Percentiles rank a stretch among this genome's conserved stretches.
Conservation (phyloP, 2,329 filamentous ascomycete genomes). For the Exophiala dermatitidis region DNA sequence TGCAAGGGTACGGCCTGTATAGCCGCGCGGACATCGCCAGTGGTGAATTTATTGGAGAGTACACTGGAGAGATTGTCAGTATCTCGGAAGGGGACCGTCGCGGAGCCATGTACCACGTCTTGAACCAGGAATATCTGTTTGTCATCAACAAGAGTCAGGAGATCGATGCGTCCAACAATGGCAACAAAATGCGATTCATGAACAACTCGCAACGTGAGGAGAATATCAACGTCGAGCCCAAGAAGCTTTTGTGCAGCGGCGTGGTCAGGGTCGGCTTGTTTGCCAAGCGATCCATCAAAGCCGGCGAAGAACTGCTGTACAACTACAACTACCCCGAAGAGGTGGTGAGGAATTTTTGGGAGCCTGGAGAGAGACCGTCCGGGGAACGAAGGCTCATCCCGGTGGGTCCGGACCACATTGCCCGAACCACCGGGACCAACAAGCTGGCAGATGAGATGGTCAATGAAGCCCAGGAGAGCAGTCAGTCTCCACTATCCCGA, state of each 20-base stretch:
- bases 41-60: constrained; percentile 73
- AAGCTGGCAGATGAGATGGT: constrained; percentile 6
- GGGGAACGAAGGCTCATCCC: constrained; percentile 13
- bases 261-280: constrained; percentile 70
- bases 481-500: constrained; percentile 4
- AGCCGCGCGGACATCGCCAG: constrained; percentile 59
- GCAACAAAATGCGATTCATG: constrained; percentile 76
- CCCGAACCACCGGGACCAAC: constrained; percentile 9
- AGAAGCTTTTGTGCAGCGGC: constrained; percentile 65
- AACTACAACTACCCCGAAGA: constrained; percentile 58
- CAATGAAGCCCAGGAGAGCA: background rate
- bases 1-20: constrained; percentile 64
- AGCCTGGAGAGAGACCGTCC: constrained; percentile 21
- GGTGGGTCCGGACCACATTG: constrained; percentile 6
- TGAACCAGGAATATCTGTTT: constrained; percentile 45
- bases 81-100: constrained; percentile 62
- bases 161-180: constrained; percentile 67
- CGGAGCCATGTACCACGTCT: constrained; percentile 45
- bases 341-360: constrained; percentile 25
- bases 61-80: constrained; percentile 69
- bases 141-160: constrained; percentile 46
- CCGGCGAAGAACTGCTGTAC: constrained; percentile 73
- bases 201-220: constrained; percentile 60
- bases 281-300: constrained; percentile 58
- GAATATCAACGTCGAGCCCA: constrained; percentile 56